Percentiles rank a stretch among this genome's conserved stretches.
phyloP scores from a whole-genome alignment of 2,329 filamentous ascomycete genomes.

The Pseudocercospora pini-densiflorae region DNA sequence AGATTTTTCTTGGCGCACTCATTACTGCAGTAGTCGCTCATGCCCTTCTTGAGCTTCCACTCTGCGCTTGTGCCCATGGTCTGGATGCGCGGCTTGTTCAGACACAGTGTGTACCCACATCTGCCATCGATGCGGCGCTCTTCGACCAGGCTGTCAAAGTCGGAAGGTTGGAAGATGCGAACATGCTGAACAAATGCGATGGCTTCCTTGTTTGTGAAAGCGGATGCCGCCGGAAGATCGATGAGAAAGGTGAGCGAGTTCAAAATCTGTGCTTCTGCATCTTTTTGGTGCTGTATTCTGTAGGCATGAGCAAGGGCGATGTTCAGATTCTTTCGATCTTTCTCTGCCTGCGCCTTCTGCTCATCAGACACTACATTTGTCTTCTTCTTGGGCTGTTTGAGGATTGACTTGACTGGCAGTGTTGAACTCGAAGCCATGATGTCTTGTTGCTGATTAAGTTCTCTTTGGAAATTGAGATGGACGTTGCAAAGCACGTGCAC shows the following conservation, averaged over 20 bases:
- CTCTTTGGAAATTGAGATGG: not conserved
- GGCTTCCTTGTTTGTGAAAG: slow-evolving; percentile 61
- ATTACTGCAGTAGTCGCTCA: slow-evolving; percentile 87
- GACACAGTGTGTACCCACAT: slow-evolving; percentile 86
- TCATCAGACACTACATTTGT: slow-evolving; percentile 28
- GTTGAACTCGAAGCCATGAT: slow-evolving; percentile 31
- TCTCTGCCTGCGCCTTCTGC: slow-evolving; percentile 37
- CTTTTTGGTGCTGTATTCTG: slow-evolving; percentile 80
- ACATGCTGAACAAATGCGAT: slow-evolving; percentile 69
- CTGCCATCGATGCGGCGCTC: slow-evolving; percentile 83
- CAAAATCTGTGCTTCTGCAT: slow-evolving; percentile 74
- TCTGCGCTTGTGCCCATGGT: slow-evolving; percentile 59
- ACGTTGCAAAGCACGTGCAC: not conserved
- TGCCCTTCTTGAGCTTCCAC: slow-evolving; percentile 71
- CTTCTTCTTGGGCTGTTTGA: slow-evolving; percentile 46
- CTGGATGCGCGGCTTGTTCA: slow-evolving; percentile 58
- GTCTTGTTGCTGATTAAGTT: not conserved
- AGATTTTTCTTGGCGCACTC: slow-evolving; percentile 78
- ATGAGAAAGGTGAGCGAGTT: slow-evolving; percentile 73
- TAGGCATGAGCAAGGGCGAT: slow-evolving; percentile 82
- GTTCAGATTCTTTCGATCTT: slow-evolving; percentile 54
- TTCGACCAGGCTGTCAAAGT: slow-evolving; percentile 86
- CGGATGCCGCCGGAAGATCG: slow-evolving; percentile 59
- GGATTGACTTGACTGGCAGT: slow-evolving; percentile 50
- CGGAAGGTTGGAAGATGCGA: slow-evolving; percentile 76